Percentiles rank a stretch among this genome's conserved stretches.
These are phyloP conservation scores for Colletotrichum chrysophilum DNA, from an alignment of 2,329 filamentous ascomycete species.

Conservation along the genomic window DNA sequence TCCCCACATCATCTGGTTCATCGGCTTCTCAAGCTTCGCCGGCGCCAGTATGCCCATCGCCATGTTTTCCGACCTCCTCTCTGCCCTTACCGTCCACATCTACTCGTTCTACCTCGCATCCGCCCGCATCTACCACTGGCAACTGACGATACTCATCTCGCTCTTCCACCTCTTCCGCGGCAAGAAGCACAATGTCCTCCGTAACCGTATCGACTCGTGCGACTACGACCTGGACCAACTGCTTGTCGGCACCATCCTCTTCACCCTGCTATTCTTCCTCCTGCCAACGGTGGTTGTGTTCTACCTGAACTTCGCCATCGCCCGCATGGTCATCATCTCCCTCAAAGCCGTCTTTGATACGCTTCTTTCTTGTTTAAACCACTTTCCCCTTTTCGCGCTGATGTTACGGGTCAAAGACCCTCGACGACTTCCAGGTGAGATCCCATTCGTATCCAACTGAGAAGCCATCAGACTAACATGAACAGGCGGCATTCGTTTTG, in stretches of 20 bases:
- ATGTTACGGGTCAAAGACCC: conserved; percentile 97
- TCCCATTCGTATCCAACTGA: rapidly evolving
- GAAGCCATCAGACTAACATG: conserved; percentile 53
- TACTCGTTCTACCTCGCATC: conserved; percentile 98
- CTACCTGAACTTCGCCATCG: conserved; percentile 93
- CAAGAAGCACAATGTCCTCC: conserved; percentile 95
- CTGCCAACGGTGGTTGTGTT: conserved; percentile 95
- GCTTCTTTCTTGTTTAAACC: conserved; percentile 89
- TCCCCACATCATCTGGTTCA: conserved; percentile 88
- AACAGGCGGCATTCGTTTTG: conserved; percentile 82
- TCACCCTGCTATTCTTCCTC: conserved; percentile 93
- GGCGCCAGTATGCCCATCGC: conserved; percentile 97
- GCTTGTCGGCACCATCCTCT: conserved; percentile 93
- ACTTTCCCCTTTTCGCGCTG: conserved; percentile 95
- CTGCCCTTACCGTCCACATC: conserved; percentile 91
- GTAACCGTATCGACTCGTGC: conserved; percentile 97
- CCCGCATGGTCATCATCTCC: conserved; percentile 92
- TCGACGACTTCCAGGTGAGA: conserved; percentile 78
- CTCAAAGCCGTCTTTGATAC: conserved; percentile 93
- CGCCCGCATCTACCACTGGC: conserved; percentile 97
- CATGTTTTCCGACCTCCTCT: conserved; percentile 91
- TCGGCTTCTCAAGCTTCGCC: conserved; percentile 93
- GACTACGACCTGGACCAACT: conserved; percentile 98
- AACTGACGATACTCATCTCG: conserved; percentile 93
- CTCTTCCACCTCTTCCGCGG: conserved; percentile 98